These are phyloP conservation scores for Tylopilus subfusipes DNA, from an alignment of 768 basidiomycete species.

Conservation along the genomic window DNA sequence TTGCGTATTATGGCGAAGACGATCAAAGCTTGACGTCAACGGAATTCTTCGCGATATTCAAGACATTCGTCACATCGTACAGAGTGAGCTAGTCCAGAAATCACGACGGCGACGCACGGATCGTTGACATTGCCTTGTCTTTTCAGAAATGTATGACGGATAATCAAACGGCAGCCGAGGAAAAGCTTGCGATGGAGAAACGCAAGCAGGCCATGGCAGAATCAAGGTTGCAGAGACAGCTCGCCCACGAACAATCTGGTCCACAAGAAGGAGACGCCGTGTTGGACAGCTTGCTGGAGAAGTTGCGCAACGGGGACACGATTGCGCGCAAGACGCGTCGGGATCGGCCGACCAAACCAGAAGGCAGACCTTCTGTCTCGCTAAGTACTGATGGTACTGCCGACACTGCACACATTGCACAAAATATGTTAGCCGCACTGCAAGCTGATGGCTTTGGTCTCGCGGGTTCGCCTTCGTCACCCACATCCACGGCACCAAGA, in stretches of 20 bases:
- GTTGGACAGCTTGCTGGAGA: conserved; percentile 68
- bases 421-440: conserved; percentile 71
- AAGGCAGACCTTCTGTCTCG: conserved; percentile 26
- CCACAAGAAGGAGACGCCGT: conserved; percentile 58
- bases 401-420: conserved; percentile 54
- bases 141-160: conserved; percentile 82
- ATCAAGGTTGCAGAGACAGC: conserved; percentile 52
- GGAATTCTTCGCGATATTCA: conserved; percentile 96
- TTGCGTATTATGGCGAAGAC: conserved; percentile 92
- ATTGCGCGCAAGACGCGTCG: conserved; percentile 56
- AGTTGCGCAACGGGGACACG: conserved; percentile 67
- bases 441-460: conserved; percentile 64
- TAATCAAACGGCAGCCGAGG: conserved; percentile 72
- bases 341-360: conserved; percentile 38
- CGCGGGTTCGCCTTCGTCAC: conserved; percentile 44
- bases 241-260: conserved; percentile 39
- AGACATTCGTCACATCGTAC: conserved; percentile 94
- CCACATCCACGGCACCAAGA: conserved; percentile 36
- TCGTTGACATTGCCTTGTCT: conserved; percentile 6
- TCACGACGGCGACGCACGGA: neutral
- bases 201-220: conserved; percentile 68
- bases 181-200: conserved; percentile 61
- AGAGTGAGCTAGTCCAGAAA: conserved; percentile 44
- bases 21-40: conserved; percentile 79
- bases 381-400: conserved; percentile 28